Conservation (phyloP, 139 green algal species). For the Chlamydomonas sp. region DNA sequence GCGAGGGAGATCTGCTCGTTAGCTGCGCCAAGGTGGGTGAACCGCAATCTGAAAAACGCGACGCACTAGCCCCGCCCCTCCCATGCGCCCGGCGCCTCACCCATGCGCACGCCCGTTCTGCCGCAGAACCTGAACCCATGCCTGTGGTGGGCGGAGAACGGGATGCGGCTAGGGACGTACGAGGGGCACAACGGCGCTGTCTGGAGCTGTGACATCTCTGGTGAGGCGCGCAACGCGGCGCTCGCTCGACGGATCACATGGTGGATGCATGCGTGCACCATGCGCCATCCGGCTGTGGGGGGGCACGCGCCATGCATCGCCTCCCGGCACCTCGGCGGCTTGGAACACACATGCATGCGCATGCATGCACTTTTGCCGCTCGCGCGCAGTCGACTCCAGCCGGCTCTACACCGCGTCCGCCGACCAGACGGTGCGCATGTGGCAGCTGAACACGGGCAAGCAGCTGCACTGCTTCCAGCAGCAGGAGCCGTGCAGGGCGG, state of each 20-base stretch:
- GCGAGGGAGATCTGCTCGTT: slow-evolving; percentile 92
- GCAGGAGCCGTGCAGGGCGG: slow-evolving; percentile 63
- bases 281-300: no score
- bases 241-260: not conserved
- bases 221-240: not conserved
- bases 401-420: slow-evolving; percentile 50
- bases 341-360: no score
- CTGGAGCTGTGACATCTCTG: slow-evolving; percentile 85
- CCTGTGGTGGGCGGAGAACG: slow-evolving; percentile 89
- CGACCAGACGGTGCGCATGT: slow-evolving; percentile 85
- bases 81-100: not conserved
- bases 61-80: not conserved
- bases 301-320: no score
- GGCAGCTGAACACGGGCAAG: slow-evolving; percentile 81
- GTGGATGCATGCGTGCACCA: not conserved
- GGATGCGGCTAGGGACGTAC: slow-evolving; percentile 88
- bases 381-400: slow-evolving; percentile 7
- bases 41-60: not conserved
- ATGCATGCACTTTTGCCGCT: slow-evolving; percentile 8
- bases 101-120: not conserved
- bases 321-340: no score
- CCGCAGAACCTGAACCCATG: slow-evolving; percentile 46
- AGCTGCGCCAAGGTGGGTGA: slow-evolving; percentile 82
- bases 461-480: slow-evolving; percentile 76
- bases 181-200: slow-evolving; percentile 94